Conservation (phyloP, 345 rosid genomes). For the Turnera subulata region DNA sequence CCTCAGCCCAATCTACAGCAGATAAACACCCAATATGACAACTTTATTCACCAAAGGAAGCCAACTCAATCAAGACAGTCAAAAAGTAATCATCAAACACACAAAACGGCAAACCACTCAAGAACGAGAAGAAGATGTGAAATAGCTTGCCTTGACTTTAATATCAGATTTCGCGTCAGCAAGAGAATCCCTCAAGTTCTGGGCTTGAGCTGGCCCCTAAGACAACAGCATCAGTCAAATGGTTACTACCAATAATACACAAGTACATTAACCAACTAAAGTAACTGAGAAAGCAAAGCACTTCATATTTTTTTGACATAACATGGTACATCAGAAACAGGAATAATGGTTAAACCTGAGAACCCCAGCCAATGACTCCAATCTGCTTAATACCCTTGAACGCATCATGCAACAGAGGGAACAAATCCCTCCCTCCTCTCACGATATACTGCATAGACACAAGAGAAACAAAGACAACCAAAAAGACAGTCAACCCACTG, state of each 20-base stretch:
- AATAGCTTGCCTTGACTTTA: constrained; percentile 59
- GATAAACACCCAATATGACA: constrained; percentile 5
- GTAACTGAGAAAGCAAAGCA: no score
- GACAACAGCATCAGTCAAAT: no score
- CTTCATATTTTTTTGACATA: neutral
- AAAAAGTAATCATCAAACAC: no score
- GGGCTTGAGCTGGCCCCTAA: constrained; percentile 97
- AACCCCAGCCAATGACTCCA: constrained; percentile 95
- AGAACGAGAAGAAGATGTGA: neutral
- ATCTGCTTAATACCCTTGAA: constrained; percentile 90
- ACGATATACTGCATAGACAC: constrained; percentile 60
- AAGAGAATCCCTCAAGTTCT: constrained; percentile 87
- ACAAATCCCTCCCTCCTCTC: constrained; percentile 94
- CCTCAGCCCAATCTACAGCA: constrained; percentile 71
- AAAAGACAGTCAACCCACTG: neutral
- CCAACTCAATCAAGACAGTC: constrained; percentile 26
- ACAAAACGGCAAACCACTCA: neutral
- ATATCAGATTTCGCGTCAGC: constrained; percentile 77
- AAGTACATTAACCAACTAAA: no score
- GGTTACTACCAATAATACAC: no score
- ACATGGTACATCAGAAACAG: neutral
- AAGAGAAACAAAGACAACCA: neutral
- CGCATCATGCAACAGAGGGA: constrained; percentile 73
- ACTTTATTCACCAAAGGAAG: no score
- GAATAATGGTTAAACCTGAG: constrained; percentile 48